Conservation (phyloP, 441 rosid species). For the Jatropha multifida region DNA sequence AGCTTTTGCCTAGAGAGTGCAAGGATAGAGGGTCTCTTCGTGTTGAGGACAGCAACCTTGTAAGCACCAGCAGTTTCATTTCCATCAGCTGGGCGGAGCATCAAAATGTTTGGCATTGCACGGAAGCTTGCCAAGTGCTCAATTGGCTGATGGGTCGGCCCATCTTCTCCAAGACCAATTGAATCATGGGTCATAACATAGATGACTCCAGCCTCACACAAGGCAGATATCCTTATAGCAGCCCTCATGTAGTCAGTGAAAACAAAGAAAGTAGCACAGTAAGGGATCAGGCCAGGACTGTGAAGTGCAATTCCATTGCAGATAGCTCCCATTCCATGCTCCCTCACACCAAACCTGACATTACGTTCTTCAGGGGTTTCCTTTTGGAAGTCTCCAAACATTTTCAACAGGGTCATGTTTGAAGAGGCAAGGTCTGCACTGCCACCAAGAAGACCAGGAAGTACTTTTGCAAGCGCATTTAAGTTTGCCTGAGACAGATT, state of each 20-base stretch:
- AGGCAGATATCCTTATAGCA: conserved; percentile 81
- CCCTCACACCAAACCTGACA: conserved; percentile 84
- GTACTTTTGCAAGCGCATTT: conserved; percentile 67
- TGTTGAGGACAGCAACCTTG: conserved; percentile 64
- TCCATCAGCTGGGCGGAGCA: conserved; percentile 95
- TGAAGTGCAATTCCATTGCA: conserved; percentile 84
- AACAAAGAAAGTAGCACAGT: conserved; percentile 94
- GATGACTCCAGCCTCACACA: conserved; percentile 70
- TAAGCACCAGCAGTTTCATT: conserved; percentile 88
- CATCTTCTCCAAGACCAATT: conserved; percentile 96
- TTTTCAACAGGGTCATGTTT: conserved; percentile 85
- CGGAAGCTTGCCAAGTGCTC: conserved; percentile 96
- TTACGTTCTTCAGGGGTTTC: conserved; percentile 84
- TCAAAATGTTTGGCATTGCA: conserved; percentile 87
- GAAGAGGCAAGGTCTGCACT: conserved; percentile 97
- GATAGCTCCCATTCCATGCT: conserved; percentile 89
- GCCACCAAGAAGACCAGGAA: conserved; percentile 87
- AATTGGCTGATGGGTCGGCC: conserved; percentile 93
- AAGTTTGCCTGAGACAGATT: conserved; percentile 77
- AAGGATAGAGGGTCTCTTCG: conserved; percentile 77
- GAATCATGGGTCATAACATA: conserved; percentile 97
- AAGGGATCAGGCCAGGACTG: conserved; percentile 75
- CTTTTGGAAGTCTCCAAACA: conserved; percentile 83
- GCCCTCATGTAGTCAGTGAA: conserved; percentile 97
- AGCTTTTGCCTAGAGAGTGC: conserved; percentile 91